Percentiles rank a stretch among this genome's conserved stretches.
These are phyloP conservation scores for Thielaviopsis ethacetica DNA, from an alignment of 2,329 filamentous ascomycete genomes.

Conservation along the genomic window DNA sequence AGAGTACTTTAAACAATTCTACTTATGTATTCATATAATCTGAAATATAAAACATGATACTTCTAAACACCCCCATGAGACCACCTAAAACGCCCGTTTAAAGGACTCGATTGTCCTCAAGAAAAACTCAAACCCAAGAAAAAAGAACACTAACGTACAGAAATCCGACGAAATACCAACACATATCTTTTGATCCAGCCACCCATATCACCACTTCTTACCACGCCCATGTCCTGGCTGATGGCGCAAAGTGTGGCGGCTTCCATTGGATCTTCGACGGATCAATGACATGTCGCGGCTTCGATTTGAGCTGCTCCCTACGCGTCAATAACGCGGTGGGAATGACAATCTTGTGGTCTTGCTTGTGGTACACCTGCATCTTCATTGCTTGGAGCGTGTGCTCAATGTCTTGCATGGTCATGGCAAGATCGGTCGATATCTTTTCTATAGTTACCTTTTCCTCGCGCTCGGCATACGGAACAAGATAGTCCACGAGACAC, in stretches of 20 bases:
- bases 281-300: slow-evolving; percentile 62
- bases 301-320: slow-evolving; percentile 64
- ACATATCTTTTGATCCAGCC: neutral
- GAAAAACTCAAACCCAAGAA: neutral
- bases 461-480: slow-evolving; percentile 51
- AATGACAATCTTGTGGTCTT: slow-evolving; percentile 89
- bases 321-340: slow-evolving; percentile 69
- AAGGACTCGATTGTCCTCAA: neutral
- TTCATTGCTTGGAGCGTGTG: slow-evolving; percentile 87
- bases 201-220: slow-evolving; percentile 23
- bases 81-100: neutral
- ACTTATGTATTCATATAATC: neutral
- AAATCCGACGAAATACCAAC: too few species aligned
- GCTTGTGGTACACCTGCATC: slow-evolving; percentile 92
- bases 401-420: slow-evolving; percentile 96
- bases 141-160: neutral
- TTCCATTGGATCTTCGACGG: slow-evolving; percentile 78
- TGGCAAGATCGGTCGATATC: slow-evolving; percentile 62
- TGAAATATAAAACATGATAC: neutral
- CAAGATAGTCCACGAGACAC: slow-evolving; percentile 73
- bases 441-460: slow-evolving; percentile 72
- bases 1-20: too few species aligned
- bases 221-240: slow-evolving; percentile 90
- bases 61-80: neutral
- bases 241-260: slow-evolving; percentile 83